phyloP scores from a whole-genome alignment of 2,329 filamentous ascomycete genomes.

The Simplicillium aogashimaense region DNA sequence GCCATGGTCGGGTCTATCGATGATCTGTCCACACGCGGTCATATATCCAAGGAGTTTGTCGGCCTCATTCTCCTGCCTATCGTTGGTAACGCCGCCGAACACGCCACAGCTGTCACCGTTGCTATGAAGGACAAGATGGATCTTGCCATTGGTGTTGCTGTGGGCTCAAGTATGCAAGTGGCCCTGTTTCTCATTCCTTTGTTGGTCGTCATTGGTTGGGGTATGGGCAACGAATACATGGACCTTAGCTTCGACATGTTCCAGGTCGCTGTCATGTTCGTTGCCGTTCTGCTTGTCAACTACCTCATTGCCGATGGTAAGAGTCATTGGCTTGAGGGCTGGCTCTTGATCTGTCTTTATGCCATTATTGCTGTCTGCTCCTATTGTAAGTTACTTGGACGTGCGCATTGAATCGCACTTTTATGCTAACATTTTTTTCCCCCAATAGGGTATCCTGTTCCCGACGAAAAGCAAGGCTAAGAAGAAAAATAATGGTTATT shows the following conservation, averaged over 20 bases:
- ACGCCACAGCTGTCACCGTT: slow-evolving; percentile 71
- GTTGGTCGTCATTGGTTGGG: slow-evolving; percentile 70
- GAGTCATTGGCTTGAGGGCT: slow-evolving; percentile 74
- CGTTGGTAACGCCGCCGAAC: slow-evolving; percentile 75
- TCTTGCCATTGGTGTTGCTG: slow-evolving; percentile 68
- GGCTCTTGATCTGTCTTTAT: slow-evolving; percentile 66
- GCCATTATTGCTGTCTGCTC: slow-evolving; percentile 64
- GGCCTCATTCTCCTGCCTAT: slow-evolving; percentile 74
- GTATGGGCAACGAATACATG: slow-evolving; percentile 62
- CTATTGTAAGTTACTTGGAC: slow-evolving; percentile 40
- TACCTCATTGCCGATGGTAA: slow-evolving; percentile 77
- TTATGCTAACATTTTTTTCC: slow-evolving; percentile 1
- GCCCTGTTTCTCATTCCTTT: slow-evolving; percentile 70
- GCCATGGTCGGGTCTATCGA: slow-evolving; percentile 69
- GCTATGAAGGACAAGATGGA: slow-evolving; percentile 83
- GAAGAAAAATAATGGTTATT: too few relatives aligned
- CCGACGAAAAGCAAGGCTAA: too few relatives aligned
- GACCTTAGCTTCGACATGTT: slow-evolving; percentile 80
- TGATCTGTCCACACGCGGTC: slow-evolving; percentile 48
- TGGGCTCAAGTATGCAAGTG: slow-evolving; percentile 74
- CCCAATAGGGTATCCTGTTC: too few relatives aligned
- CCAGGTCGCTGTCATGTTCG: slow-evolving; percentile 77
- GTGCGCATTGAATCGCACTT: neutral
- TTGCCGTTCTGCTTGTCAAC: slow-evolving; percentile 75
- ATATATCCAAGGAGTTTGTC: slow-evolving; percentile 63